These are phyloP conservation scores for Lipomyces chichibuensis DNA, from an alignment of 805 yeast genomes.

Conservation along the genomic window DNA sequence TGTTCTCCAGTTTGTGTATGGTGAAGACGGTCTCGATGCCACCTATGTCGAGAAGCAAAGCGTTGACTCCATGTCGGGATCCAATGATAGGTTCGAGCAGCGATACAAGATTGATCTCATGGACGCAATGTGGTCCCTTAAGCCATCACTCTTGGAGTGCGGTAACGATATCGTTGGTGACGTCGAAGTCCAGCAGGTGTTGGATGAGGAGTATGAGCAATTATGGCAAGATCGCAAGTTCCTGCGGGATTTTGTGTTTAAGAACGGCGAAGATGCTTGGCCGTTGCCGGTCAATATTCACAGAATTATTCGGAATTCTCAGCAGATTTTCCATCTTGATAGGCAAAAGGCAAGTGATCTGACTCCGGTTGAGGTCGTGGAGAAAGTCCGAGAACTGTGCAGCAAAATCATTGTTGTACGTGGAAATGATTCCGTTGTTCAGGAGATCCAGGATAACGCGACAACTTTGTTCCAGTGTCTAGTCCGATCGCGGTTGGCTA, in stretches of 20 bases:
- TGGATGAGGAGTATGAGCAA: constrained; percentile 85
- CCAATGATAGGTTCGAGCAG: constrained; percentile 77
- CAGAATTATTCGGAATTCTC: constrained; percentile 95
- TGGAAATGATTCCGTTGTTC: constrained; percentile 70
- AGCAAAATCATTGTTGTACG: constrained; percentile 73
- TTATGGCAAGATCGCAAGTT: constrained; percentile 74
- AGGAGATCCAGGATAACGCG: constrained; percentile 92
- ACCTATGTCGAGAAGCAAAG: constrained; percentile 97
- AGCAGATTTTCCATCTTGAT: constrained; percentile 93
- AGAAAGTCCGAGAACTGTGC: constrained; percentile 69
- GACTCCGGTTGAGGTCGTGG: constrained; percentile 77
- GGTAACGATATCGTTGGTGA: constrained; percentile 92
- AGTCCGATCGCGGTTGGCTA: constrained; percentile 86
- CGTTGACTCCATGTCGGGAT: constrained; percentile 92
- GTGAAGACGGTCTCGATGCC: constrained; percentile 99
- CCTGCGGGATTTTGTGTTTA: constrained; percentile 78
- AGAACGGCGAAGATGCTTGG: constrained; percentile 95
- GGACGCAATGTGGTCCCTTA: constrained; percentile 62
- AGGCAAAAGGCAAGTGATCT: constrained; percentile 88
- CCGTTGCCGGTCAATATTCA: constrained; percentile 96
- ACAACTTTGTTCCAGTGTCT: constrained; percentile 87
- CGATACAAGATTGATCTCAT: constrained; percentile 86
- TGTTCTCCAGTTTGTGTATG: constrained; percentile 91
- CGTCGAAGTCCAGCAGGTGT: constrained; percentile 71
- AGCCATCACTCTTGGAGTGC: constrained; percentile 78